Base-by-base conservation (phyloP, 306 rosid species). In the Castanopsis chinensis region DNA sequence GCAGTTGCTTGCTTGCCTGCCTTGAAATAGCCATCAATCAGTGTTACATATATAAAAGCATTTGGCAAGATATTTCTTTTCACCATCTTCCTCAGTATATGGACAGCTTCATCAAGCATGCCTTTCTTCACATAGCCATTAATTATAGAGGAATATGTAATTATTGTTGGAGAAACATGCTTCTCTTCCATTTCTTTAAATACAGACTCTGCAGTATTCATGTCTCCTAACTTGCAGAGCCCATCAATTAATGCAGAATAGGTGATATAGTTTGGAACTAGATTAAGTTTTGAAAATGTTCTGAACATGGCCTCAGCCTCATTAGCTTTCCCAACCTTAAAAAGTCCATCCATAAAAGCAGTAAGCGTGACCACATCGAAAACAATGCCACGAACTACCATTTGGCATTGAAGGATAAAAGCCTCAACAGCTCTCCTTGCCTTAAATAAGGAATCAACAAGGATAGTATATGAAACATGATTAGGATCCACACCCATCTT, bases 61-160 rank as follows among this genome's bases (percentile, higher is more conserved):
- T 95, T 95, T 21, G 96, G 94, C 82, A 63, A 56, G 81, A 93
- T 78, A 76, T 90, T 90, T 78, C 59, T 67, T 72, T 84, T 82
- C 52, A 69, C 79, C 95, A 95, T 91, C 85, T 83, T 82, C 86
- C 89, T 82, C 57, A 89, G 81, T 71, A 89, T 61, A 74, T 83
- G 74, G 81, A 83, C 79, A 78, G 97, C 98, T 77, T 89, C 87
- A 79, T 64, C 30, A 73, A 93, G 86, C 97, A 90, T 86, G 77
- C 98, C 96, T 80, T 86, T 88, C 90, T 93, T 95, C 73, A 82
- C 80, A 78, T 87, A 90, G 59, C 98, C 97, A 78, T 87, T 88
- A 60, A 95, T 85, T 65, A 95, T 81, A 69, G 98, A 89, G 72
- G 98, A 88, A 86, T 86, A 93, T 45, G 92, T 91, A 79, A 90